Evolutionary conservation across 2,329 filamentous ascomycete genomes (phyloP), one percentile per base, ranked within the genome.

Genomic region (Epicoccum nigrum): DNA sequence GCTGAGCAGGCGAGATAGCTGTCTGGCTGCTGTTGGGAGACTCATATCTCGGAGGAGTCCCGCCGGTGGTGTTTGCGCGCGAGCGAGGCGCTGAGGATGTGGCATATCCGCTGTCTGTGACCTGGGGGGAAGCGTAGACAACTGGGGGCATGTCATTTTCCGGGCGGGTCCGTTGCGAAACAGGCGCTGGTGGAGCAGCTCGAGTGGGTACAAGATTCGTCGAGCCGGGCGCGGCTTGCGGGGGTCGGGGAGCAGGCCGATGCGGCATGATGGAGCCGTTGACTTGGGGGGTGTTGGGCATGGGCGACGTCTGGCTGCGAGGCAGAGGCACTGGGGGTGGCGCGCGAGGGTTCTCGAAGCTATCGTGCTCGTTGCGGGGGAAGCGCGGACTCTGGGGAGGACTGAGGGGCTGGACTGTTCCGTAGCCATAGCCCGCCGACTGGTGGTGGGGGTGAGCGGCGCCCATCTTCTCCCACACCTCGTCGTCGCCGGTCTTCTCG

Each of bases 321-420:
- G 50, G 49, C 9, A 51, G 48, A 19, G 93, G 92, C 54, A 97
- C 89, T 9, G 93, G 94, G 58, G 94, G 94, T 31, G 94, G 90
- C 15, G 93, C 90, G 68, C 94, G 85, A 40, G 94, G 94, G 70
- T 99, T 97, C 77, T 97, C 94, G 75, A 97, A 99, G 79, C 91
- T 97, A 70, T 90, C 89, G 81, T 92, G 87, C 77, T 90, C 85
- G 76, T 93, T 92, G 72, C 90, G 85, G 46, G 92, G 92, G 78
- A 96, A 96, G 71, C 90, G 85, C 54, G 91, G 90, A 76, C 90
- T 94, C 59, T 86, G 84, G 45, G 91, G 89, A 59, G 92, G 90
- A 68, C 90, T 93, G 64, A 87, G 82, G 59, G 74, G 72, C 66
- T 81, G 77, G 65, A 67, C 77, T 69, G 65, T 76, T 65, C 67